These are phyloP conservation scores for Arxiozyma heterogenica DNA, from an alignment of 1,139 yeast genomes.

Conservation along the genomic window DNA sequence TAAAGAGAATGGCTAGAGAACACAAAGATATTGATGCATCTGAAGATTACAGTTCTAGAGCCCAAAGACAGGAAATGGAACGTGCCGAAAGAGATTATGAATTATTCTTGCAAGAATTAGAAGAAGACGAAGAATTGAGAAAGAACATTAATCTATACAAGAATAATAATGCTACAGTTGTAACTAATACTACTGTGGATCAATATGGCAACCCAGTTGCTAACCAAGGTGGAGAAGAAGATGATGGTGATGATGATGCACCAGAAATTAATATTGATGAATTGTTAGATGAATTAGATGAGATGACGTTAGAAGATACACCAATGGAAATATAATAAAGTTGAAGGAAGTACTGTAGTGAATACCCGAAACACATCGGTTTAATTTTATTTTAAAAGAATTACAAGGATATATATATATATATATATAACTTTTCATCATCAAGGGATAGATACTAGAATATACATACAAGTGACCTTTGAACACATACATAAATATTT, in stretches of 20 bases:
- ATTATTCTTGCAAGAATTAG: slow-evolving; percentile 90
- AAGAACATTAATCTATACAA: slow-evolving; percentile 83
- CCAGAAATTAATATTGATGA: slow-evolving; percentile 75
- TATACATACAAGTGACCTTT: no score
- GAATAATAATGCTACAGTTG: slow-evolving; percentile 35
- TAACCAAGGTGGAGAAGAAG: slow-evolving; percentile 32
- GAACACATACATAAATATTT: background rate
- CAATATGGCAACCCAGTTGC: slow-evolving; percentile 1
- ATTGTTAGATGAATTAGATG: slow-evolving; percentile 84
- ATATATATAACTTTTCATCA: no score
- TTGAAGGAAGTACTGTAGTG: background rate
- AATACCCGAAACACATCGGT: no score
- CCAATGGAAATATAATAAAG: slow-evolving; percentile 10
- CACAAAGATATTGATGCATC: slow-evolving; percentile 79
- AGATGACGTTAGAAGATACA: slow-evolving; percentile 61
- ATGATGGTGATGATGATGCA: slow-evolving; percentile 56
- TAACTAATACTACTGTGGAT: slow-evolving; percentile 14
- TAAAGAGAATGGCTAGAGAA: slow-evolving; percentile 96
- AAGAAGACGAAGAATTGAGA: slow-evolving; percentile 93
- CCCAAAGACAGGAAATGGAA: slow-evolving; percentile 81
- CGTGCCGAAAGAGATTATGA: slow-evolving; percentile 94
- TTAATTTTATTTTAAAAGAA: no score
- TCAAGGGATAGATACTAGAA: no score
- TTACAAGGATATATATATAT: no score
- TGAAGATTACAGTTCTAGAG: slow-evolving; percentile 54